A percentile compares a stretch with the other conserved stretches of the same genome.
phyloP scores from a whole-genome alignment of 148 eudicot genomes.

The Linanthus parryae region DNA sequence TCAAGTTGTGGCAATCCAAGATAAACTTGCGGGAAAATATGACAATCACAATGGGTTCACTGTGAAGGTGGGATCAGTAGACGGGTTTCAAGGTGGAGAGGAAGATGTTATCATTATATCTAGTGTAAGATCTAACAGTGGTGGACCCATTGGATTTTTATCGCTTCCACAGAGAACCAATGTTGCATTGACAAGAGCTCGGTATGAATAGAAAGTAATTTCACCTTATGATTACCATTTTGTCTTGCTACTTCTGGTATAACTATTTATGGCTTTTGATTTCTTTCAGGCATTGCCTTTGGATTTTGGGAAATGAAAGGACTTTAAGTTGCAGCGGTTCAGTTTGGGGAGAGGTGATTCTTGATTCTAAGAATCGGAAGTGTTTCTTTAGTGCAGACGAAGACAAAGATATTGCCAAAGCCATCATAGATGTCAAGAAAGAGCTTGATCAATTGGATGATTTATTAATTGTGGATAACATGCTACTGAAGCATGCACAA shows the following conservation, averaged over 20 bases:
- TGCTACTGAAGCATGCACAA: constrained; percentile 39
- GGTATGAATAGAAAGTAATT: constrained; percentile 28
- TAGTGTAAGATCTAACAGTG: constrained; percentile 57
- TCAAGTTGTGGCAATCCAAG: constrained; percentile 64
- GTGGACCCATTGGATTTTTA: constrained; percentile 58
- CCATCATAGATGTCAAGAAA: constrained; percentile 50
- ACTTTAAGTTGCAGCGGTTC: constrained; percentile 37
- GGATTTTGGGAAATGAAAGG: constrained; percentile 64
- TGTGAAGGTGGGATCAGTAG: constrained; percentile 63
- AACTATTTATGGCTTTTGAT: neutral
- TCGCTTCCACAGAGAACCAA: constrained; percentile 55
- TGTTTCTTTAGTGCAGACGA: constrained; percentile 59
- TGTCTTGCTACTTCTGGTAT: neutral
- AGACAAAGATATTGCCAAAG: constrained; percentile 39
- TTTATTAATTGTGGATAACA: constrained; percentile 45
- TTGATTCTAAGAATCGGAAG: constrained; percentile 46
- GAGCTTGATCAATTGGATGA: constrained; percentile 66
- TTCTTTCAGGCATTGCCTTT: constrained; percentile 50
- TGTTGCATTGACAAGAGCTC: constrained; percentile 79
- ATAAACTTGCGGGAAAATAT: constrained; percentile 39
- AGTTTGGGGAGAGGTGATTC: constrained; percentile 44
- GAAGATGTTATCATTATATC: constrained; percentile 66
- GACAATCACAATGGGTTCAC: constrained; percentile 32
- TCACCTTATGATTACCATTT: neutral
- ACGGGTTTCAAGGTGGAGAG: constrained; percentile 92